These are phyloP conservation scores for Lentinula raphanica DNA, from an alignment of 768 basidiomycete species.

Conservation along the genomic window DNA sequence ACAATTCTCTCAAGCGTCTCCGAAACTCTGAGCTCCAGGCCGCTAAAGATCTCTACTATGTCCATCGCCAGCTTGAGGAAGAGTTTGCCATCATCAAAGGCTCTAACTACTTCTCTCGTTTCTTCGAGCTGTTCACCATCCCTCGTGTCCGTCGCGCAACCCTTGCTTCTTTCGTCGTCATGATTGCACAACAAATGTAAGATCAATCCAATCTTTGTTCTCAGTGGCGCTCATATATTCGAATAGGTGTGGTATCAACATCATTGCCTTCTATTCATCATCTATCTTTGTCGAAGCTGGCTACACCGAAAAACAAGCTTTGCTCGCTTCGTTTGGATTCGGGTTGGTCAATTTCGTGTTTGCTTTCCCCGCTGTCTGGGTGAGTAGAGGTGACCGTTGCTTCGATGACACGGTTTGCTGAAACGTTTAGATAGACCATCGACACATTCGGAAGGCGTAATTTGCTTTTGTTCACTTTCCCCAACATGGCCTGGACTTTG, in stretches of 20 bases:
- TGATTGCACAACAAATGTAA: conserved; percentile 26
- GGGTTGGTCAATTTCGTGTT: conserved; percentile 63
- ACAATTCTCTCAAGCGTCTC: conserved; percentile 57
- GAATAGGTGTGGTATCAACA: conserved; percentile 45
- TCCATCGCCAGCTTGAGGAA: conserved; percentile 62
- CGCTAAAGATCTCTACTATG: conserved; percentile 77
- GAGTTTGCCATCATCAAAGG: conserved; percentile 54
- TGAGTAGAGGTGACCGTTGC: conserved; percentile 22
- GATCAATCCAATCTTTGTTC: conserved; percentile 17
- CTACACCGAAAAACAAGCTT: conserved; percentile 46
- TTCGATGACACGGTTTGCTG: neutral
- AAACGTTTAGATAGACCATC: conserved; percentile 41
- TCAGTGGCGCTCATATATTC: conserved; percentile 41
- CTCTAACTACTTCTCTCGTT: conserved; percentile 16
- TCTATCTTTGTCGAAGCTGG: conserved; percentile 63
- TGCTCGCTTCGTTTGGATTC: conserved; percentile 64
- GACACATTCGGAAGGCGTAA: conserved; percentile 78
- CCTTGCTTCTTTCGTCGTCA: conserved; percentile 48
- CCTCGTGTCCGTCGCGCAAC: conserved; percentile 54
- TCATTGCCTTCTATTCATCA: conserved; percentile 56
- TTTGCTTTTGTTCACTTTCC: conserved; percentile 73
- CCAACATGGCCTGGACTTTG: conserved; percentile 72
- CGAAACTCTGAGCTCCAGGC: conserved; percentile 70
- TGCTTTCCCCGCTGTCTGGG: conserved; percentile 61
- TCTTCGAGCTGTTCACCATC: conserved; percentile 49